Evolutionary conservation across 768 basidiomycete species (phyloP).

Genomic region (Naematelia aurantialba): DNA sequence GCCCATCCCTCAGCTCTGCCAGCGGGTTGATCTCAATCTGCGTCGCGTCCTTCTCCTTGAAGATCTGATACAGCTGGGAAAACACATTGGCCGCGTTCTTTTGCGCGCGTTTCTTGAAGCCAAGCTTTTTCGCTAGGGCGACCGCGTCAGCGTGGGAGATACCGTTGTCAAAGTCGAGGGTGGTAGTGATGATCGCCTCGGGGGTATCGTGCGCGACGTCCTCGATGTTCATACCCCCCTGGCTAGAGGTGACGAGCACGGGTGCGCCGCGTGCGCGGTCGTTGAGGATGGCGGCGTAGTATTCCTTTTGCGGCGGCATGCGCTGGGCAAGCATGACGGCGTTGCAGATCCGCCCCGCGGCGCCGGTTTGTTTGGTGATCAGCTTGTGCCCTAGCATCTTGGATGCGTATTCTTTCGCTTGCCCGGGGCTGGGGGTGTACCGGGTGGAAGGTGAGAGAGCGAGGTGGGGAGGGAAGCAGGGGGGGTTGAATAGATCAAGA

Average conservation of each 20-base stretch:
- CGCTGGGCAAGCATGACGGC: slow-evolving; percentile 98
- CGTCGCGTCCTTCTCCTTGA: slow-evolving; percentile 98
- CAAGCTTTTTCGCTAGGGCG: slow-evolving; percentile 79
- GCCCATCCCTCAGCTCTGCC: slow-evolving; percentile 84
- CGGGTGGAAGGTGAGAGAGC: not conserved
- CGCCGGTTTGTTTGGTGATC: slow-evolving; percentile 98
- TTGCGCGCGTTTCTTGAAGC: slow-evolving; percentile 72
- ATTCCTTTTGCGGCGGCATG: slow-evolving; percentile 88
- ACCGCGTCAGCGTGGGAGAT: slow-evolving; percentile 69
- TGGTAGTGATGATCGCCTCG: slow-evolving; percentile 87
- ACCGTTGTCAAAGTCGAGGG: slow-evolving; percentile 79
- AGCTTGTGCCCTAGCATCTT: slow-evolving; percentile 94
- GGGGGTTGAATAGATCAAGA: not conserved
- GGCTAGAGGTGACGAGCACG: slow-evolving; percentile 86
- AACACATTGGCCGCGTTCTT: slow-evolving; percentile 89
- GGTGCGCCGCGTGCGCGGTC: slow-evolving; percentile 85
- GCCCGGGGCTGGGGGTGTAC: slow-evolving; percentile 75
- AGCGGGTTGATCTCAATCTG: slow-evolving; percentile 99
- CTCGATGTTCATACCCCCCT: slow-evolving; percentile 99
- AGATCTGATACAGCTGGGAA: slow-evolving; percentile 88
- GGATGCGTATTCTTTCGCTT: slow-evolving; percentile 77
- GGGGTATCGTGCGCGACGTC: slow-evolving; percentile 97
- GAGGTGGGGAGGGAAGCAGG: not conserved
- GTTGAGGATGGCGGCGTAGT: slow-evolving; percentile 95
- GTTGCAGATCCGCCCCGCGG: slow-evolving; percentile 86